phyloP scores from a whole-genome alignment of 345 rosid species.

The Dipteronia sinensis region DNA sequence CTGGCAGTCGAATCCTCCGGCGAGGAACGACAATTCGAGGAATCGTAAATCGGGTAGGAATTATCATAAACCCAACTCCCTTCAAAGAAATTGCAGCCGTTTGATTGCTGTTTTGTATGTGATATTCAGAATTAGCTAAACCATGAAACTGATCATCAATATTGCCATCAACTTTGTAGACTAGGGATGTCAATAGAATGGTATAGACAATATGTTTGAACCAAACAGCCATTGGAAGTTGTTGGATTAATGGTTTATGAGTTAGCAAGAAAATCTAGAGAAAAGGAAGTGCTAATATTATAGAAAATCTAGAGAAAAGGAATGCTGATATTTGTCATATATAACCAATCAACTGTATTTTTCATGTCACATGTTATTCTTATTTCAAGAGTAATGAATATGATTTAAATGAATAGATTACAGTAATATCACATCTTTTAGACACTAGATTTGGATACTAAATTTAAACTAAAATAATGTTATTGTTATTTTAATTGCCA shows the following conservation, averaged over 20 bases:
- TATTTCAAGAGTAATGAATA: no score
- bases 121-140: background rate
- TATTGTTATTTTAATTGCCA: no score
- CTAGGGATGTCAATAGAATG: background rate
- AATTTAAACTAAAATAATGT: no score
- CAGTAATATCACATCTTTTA: no score
- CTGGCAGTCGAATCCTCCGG: conserved; percentile 41
- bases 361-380: no score
- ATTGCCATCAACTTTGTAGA: background rate
- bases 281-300: background rate
- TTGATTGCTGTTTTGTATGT: background rate
- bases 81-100: conserved; percentile 37
- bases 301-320: background rate
- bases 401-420: no score
- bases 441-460: no score
- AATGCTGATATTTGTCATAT: no score
- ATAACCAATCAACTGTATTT: no score
- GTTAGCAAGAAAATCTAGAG: no score
- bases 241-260: background rate
- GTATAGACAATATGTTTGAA: background rate
- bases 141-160: background rate
- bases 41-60: conserved; percentile 37
- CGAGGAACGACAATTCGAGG: conserved; percentile 42
- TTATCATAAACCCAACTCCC: conserved; percentile 52
- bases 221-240: conserved; percentile 1